phyloP scores from a whole-genome alignment of 176 grass and related monocot genomes.

The Urochloa ruziziensis region DNA sequence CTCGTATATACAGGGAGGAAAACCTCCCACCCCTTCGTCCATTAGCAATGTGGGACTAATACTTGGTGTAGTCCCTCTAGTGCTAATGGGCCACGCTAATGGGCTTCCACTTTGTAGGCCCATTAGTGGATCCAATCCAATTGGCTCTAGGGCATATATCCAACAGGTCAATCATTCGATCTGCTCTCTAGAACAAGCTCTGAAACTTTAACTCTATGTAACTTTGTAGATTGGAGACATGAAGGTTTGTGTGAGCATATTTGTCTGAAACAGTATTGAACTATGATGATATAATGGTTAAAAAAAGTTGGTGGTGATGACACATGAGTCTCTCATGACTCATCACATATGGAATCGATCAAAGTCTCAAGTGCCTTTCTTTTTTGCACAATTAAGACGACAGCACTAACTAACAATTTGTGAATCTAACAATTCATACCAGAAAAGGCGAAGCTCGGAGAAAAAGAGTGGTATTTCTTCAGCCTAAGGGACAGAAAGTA shows the following conservation, averaged over 20 bases:
- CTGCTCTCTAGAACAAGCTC: not conserved
- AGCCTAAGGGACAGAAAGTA: constrained; percentile 75
- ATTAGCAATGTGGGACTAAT: too few relatives aligned
- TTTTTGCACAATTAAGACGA: not conserved
- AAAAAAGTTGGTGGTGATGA: not conserved
- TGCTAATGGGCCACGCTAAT: too few relatives aligned
- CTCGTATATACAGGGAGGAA: too few relatives aligned
- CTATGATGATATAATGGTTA: not conserved
- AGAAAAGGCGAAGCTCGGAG: constrained; percentile 88
- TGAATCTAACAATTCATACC: not conserved
- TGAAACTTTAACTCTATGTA: not conserved
- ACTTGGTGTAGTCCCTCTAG: too few relatives aligned
- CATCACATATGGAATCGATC: not conserved
- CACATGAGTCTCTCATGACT: not conserved
- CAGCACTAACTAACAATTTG: not conserved
- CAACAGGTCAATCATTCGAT: too few relatives aligned
- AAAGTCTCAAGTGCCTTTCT: not conserved
- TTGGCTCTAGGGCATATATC: too few relatives aligned
- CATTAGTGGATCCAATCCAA: too few relatives aligned
- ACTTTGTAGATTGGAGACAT: not conserved
- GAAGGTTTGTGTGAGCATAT: not conserved
- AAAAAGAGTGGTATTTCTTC: constrained; percentile 98
- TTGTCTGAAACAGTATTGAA: too few relatives aligned
- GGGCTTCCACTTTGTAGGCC: too few relatives aligned
- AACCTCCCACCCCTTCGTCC: too few relatives aligned